A percentile compares a stretch with the other conserved stretches of the same genome.
Conservation (phyloP, 148 eudicot species). For the Gaultheria prostrata region DNA sequence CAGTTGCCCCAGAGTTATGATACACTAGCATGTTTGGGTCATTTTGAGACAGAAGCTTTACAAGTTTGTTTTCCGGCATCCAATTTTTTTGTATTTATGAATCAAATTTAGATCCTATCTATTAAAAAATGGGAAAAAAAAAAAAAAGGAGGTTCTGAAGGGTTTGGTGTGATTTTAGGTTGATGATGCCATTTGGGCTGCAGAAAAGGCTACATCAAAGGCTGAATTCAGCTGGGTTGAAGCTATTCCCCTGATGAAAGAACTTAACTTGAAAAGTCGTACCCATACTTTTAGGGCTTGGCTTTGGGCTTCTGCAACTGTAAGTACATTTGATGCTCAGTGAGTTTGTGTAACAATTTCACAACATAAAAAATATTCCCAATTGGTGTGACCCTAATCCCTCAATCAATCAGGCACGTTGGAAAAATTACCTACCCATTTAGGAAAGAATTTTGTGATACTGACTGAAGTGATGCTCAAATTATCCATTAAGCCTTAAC, state of each 20-base stretch:
- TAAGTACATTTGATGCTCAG: conserved; percentile 33
- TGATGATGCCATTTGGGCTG: conserved; percentile 81
- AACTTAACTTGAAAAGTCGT: conserved; percentile 54
- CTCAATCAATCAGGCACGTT: not conserved
- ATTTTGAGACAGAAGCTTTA: conserved; percentile 72
- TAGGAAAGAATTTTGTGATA: not conserved
- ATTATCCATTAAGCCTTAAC: not conserved
- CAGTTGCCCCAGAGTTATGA: conserved; percentile 78
- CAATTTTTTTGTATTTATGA: not conserved
- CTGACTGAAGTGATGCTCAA: not conserved
- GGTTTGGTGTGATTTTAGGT: conserved; percentile 43
- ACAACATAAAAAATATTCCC: not conserved
- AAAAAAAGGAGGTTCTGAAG: conserved; percentile 17
- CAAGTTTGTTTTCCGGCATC: conserved; percentile 42
- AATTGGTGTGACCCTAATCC: not conserved
- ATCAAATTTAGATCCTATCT: not conserved
- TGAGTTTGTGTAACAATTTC: not conserved
- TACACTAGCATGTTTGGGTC: conserved; percentile 61
- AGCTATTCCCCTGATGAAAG: conserved; percentile 52
- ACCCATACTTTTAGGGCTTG: conserved; percentile 68
- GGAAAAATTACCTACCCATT: not conserved
- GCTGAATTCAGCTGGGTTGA: conserved; percentile 64
- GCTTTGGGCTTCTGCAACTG: conserved; percentile 95
- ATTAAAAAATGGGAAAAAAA: not conserved
- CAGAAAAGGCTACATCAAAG: conserved; percentile 60